These are phyloP conservation scores for Chloranthus sessilifolius DNA, from an alignment of 164 flowering plant genomes.

Conservation along the genomic window DNA sequence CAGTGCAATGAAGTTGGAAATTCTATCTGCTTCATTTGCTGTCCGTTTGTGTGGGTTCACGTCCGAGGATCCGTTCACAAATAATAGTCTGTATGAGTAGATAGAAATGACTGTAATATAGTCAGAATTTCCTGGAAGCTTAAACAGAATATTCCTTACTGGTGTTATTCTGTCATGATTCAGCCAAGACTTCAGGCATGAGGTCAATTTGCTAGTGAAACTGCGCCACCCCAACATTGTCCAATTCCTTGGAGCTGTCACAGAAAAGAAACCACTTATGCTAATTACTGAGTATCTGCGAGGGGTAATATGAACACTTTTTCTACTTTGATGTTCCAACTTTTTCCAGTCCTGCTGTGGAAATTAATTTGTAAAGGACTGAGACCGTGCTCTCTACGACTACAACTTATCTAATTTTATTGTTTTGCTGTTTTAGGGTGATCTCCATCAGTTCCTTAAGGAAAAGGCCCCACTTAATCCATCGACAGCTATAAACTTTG, in stretches of 20 bases:
- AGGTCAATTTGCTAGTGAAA: conserved; percentile 95
- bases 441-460: conserved; percentile 93
- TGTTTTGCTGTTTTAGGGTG: conserved; percentile 53
- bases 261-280: conserved; percentile 96
- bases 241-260: conserved; percentile 98
- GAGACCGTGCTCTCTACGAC: background rate
- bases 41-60: no score
- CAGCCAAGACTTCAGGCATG: conserved; percentile 99
- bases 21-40: no score
- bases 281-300: conserved; percentile 87
- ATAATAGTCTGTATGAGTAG: no score
- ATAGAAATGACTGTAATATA: background rate
- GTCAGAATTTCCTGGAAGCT: background rate
- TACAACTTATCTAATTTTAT: background rate
- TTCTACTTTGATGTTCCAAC: conserved; percentile 3
- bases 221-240: conserved; percentile 98
- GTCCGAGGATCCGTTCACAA: no score
- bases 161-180: conserved; percentile 17
- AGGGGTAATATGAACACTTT: conserved; percentile 52
- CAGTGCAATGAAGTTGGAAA: no score
- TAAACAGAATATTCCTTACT: background rate
- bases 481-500: conserved; percentile 79
- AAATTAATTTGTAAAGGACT: background rate
- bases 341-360: background rate
- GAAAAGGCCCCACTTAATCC: conserved; percentile 88